Evolutionary conservation across 129 eudicot genomes (phyloP), one percentile per base, ranked within the genome.

Genomic region (Flaveria brownii): DNA sequence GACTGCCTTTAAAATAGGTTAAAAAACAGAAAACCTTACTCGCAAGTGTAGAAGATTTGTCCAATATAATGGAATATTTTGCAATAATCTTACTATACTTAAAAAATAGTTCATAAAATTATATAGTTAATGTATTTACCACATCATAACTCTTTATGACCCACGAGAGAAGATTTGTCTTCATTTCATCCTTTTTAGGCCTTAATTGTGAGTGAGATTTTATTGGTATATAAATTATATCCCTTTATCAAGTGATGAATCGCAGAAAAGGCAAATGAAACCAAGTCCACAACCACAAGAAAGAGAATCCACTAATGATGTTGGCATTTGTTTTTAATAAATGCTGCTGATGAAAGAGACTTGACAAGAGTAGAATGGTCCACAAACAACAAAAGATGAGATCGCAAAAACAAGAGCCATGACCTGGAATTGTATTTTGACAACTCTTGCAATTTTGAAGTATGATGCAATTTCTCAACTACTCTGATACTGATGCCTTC

Each of bases 391-490:
- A 28, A 59, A 70, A 47, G 42, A 78, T 47, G 2, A 59, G 72
- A 70, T 47, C 60, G 52, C 25, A 45, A 60, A 60, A 9, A 71
- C 61, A 52, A 61, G 42, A 70, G 51, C 49, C 42, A 47, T 49
- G 73, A 49, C 66, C 70, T 47, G 64, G 39, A 70, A 51, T 23
- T 78, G 46, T 78, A 62, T 71, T 20, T 70, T 28, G 43, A 78
- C 82, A 78, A 78, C 55, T 71, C 72, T 51, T 50, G 78, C 63
- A 79, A 47, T 49, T 68, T 56, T 71, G 22, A 71, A 60, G 54
- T 61, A 46, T 36, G 77, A 78, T 33, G 82, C 55, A 8, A 71
- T 36, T 60, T 71, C 73, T 71, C 82, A 71, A 78, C 82, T 59
- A 50, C 77, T 61, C 25, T 10, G 82, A 71, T 33, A 36, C 42